Conservation (phyloP, 2,329 filamentous ascomycete genomes). For the Xylariaceae sp. region DNA sequence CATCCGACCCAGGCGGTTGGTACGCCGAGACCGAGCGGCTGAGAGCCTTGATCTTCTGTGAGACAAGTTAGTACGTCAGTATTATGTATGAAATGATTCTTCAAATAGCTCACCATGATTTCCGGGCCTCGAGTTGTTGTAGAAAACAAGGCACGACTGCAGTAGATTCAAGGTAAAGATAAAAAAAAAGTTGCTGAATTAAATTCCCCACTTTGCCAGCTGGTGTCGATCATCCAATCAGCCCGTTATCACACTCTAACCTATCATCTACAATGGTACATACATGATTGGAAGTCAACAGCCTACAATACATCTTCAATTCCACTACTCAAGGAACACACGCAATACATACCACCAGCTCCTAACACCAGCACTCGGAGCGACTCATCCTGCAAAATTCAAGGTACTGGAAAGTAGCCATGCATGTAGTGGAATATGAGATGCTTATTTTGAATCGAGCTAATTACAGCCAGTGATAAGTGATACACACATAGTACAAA, state of each 20-base stretch:
- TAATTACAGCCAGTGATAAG: too few relatives aligned
- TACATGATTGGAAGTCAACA: too few relatives aligned
- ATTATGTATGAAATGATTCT: not conserved
- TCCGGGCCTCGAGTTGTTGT: constrained; percentile 3
- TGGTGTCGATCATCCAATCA: not conserved
- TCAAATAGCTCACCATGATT: constrained; percentile 17
- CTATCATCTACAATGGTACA: too few relatives aligned
- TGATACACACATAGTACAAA: too few relatives aligned
- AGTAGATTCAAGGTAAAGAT: constrained; percentile 2
- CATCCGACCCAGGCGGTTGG: constrained; percentile 68
- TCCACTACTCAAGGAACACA: too few relatives aligned
- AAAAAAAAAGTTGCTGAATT: constrained; percentile 14
- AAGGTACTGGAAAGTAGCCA: not conserved
- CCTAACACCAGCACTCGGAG: not conserved
- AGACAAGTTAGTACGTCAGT: constrained; percentile 7
- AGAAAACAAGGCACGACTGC: constrained; percentile 5
- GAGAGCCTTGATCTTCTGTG: constrained; percentile 66
- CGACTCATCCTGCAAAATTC: not conserved
- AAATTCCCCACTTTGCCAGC: constrained; percentile 11
- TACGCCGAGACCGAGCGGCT: constrained; percentile 65
- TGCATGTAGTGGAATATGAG: not conserved
- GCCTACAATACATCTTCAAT: too few relatives aligned
- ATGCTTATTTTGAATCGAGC: too few relatives aligned
- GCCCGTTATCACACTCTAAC: not conserved
- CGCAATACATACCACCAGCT: too few relatives aligned